phyloP scores from a whole-genome alignment of 2,329 filamentous ascomycete species.

The Gremmenia infestans region DNA sequence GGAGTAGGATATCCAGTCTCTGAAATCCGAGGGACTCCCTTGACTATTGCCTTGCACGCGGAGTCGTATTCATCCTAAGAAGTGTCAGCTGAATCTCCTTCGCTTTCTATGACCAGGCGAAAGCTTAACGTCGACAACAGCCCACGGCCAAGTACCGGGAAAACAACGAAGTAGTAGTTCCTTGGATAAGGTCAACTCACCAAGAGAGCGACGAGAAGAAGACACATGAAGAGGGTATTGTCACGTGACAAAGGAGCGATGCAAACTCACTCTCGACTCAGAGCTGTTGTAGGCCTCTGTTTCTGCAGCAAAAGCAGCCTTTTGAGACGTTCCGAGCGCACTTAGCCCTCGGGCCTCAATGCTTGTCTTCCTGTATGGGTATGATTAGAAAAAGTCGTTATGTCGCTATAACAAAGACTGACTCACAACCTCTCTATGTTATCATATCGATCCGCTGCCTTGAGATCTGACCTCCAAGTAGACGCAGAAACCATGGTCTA shows the following conservation, averaged over 20 bases:
- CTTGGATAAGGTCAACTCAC: neutral
- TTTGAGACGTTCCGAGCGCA: slow-evolving; percentile 44
- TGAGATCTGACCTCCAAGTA: slow-evolving; percentile 28
- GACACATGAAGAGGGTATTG: neutral
- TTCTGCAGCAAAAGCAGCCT: slow-evolving; percentile 59
- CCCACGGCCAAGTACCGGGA: too few relatives aligned
- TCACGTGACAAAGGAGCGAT: neutral
- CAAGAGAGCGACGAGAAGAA: neutral
- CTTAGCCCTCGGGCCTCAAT: slow-evolving; percentile 35
- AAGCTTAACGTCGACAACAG: too few relatives aligned
- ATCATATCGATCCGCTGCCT: slow-evolving; percentile 50
- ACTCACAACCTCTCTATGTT: slow-evolving; percentile 59
- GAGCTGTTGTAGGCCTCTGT: slow-evolving; percentile 56
- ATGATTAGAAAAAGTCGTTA: neutral
- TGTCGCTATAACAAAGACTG: neutral
- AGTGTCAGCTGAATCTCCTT: neutral
- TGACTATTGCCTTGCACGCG: slow-evolving; percentile 35
- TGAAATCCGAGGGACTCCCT: slow-evolving; percentile 25
- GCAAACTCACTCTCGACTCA: slow-evolving; percentile 47
- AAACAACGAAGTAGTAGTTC: too few relatives aligned
- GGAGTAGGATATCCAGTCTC: slow-evolving; percentile 6
- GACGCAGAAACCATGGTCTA: slow-evolving; percentile 19
- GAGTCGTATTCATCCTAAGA: slow-evolving; percentile 54
- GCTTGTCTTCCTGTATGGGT: slow-evolving; percentile 18
- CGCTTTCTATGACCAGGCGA: too few relatives aligned